A percentile compares a stretch with the other conserved stretches of the same genome.
These are phyloP conservation scores for Kurtzmaniella natalensis DNA, from an alignment of 1,139 yeast species.

Conservation along the genomic window DNA sequence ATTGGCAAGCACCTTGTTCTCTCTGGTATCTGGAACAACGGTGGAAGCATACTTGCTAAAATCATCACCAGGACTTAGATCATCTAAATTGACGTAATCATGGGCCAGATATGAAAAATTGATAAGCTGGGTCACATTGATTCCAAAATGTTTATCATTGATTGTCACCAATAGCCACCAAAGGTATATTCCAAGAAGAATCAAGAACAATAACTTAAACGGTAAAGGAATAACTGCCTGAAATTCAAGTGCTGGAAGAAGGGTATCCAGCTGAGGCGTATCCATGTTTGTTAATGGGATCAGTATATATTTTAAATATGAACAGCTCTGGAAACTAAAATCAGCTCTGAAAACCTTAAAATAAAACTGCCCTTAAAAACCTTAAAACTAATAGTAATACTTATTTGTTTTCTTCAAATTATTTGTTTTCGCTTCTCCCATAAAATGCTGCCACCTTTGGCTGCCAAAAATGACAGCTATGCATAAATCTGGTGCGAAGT, in stretches of 20 bases:
- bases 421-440: no score
- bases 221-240: conserved; percentile 32
- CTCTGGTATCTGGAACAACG: conserved; percentile 26
- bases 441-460: no score
- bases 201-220: conserved; percentile 28
- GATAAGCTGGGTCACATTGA: conserved; percentile 35
- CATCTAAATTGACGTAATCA: conserved; percentile 29
- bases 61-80: conserved; percentile 11
- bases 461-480: no score
- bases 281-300: no score
- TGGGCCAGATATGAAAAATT: conserved; percentile 37
- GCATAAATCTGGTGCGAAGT: no score
- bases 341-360: no score
- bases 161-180: conserved; percentile 32
- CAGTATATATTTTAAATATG: no score
- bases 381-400: no score
- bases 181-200: conserved; percentile 29
- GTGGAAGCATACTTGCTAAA: conserved; percentile 35
- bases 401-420: no score
- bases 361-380: no score
- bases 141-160: conserved; percentile 18
- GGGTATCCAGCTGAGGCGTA: neutral
- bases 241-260: conserved; percentile 3
- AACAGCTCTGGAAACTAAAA: no score
- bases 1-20: conserved; percentile 25